Percentiles rank a stretch among this genome's conserved stretches.
phyloP scores from a whole-genome alignment of 805 yeast genomes.

The Barnettozyma botsteinii region DNA sequence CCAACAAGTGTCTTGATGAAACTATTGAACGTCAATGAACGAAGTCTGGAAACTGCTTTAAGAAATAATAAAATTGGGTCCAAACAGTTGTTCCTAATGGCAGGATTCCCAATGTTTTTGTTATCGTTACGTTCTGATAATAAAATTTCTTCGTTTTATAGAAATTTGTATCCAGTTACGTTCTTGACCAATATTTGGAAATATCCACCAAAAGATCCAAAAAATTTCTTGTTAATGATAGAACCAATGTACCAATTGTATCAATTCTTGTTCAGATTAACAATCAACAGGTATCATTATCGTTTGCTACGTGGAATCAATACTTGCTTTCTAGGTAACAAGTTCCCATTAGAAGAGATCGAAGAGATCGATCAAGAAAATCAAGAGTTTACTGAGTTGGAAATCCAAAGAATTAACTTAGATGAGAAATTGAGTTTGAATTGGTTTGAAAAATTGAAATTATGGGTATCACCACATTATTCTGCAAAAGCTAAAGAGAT shows the following conservation, averaged over 20 bases:
- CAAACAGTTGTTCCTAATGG: slow-evolving; percentile 17
- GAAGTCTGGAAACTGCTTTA: slow-evolving; percentile 15
- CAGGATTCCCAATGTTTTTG: slow-evolving; percentile 29
- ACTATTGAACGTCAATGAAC: slow-evolving; percentile 23
- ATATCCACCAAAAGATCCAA: slow-evolving; percentile 9
- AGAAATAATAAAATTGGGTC: slow-evolving; percentile 7
- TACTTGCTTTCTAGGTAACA: slow-evolving; percentile 31
- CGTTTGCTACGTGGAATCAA: slow-evolving; percentile 28
- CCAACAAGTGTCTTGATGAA: slow-evolving; percentile 30
- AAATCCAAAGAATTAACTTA: slow-evolving; percentile 1
- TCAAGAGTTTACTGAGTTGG: slow-evolving; percentile 10
- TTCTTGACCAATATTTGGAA: slow-evolving; percentile 12
- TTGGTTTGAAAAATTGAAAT: slow-evolving; percentile 3
- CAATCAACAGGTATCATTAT: slow-evolving; percentile 32
- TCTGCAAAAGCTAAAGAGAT: slow-evolving; percentile 5
- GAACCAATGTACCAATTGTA: slow-evolving; percentile 15
- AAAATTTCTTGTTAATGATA: slow-evolving; percentile 9
- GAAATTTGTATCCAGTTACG: slow-evolving; percentile 18
- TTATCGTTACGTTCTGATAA: slow-evolving; percentile 19
- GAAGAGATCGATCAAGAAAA: slow-evolving; percentile 30
- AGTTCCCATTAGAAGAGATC: slow-evolving; percentile 27
- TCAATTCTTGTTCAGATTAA: slow-evolving; percentile 15
- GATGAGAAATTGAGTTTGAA: not conserved
- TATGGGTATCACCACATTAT: slow-evolving; percentile 6
- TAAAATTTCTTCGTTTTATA: slow-evolving; percentile 4